Percentiles rank a stretch among this genome's conserved stretches.
phyloP scores from a whole-genome alignment of 176 grass and related monocot genomes.

The Oryza coarctata region DNA sequence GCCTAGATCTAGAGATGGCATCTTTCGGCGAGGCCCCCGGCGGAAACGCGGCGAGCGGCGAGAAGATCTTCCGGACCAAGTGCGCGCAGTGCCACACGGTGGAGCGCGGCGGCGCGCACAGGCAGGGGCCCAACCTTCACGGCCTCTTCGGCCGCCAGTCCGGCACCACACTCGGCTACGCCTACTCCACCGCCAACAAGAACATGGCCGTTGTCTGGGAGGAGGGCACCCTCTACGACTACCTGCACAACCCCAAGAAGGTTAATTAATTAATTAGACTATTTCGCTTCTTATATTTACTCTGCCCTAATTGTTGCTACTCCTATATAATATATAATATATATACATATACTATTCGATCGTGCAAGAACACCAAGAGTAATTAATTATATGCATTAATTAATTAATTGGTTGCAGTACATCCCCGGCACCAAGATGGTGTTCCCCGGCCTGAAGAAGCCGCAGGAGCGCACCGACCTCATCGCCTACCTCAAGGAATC shows the following conservation, averaged over 20 bases:
- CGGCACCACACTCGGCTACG: constrained; percentile 68
- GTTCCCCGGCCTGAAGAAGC: constrained; percentile 80
- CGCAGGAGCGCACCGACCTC: constrained; percentile 65
- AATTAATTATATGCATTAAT: too few relatives aligned
- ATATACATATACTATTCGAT: too few relatives aligned
- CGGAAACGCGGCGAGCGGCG: constrained; percentile 56
- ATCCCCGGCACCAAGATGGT: constrained; percentile 84
- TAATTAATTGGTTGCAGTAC: constrained; percentile 49
- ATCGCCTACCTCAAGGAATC: constrained; percentile 73
- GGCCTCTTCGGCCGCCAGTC: constrained; percentile 77
- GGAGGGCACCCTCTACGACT: constrained; percentile 65
- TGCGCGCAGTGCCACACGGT: constrained; percentile 97
- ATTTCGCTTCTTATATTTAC: too few relatives aligned
- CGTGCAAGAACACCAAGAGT: too few relatives aligned
- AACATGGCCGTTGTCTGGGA: constrained; percentile 73
- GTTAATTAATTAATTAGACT: too few relatives aligned
- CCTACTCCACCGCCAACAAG: constrained; percentile 73
- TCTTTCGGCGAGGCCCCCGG: constrained; percentile 73
- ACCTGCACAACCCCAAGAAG: constrained; percentile 80
- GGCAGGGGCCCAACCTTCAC: constrained; percentile 75
- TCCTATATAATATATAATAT: too few relatives aligned
- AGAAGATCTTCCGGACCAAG: constrained; percentile 98
- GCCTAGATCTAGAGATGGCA: constrained; percentile 38
- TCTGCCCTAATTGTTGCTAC: too few relatives aligned
- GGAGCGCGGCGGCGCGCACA: constrained; percentile 84